A percentile compares a stretch with the other conserved stretches of the same genome.
These are phyloP conservation scores for Mortierella sp. DNA, from an alignment of 371 early-diverging fungal genomes.

Conservation along the genomic window DNA sequence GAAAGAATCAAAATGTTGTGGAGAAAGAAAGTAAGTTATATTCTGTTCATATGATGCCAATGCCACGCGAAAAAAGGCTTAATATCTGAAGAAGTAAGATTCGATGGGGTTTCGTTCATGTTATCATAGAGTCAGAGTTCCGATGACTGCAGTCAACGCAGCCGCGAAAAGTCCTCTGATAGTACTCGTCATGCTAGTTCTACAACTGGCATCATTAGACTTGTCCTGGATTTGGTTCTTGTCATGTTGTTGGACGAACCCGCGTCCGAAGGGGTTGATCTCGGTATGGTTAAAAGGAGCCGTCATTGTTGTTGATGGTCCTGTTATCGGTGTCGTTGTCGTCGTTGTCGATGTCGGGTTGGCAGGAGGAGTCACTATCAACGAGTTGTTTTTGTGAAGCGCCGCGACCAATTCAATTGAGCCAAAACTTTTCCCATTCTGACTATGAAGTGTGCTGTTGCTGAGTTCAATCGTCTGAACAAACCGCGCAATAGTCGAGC, in stretches of 20 bases:
- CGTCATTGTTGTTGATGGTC: not conserved
- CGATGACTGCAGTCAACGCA: not conserved
- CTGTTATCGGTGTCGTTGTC: not conserved
- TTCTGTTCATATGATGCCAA: not conserved
- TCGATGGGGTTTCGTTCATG: not conserved
- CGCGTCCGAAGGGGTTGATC: not conserved
- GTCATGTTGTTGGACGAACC: not conserved
- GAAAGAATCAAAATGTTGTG: not conserved
- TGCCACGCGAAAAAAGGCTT: not conserved
- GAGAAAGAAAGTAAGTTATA: not conserved
- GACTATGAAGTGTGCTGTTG: not conserved
- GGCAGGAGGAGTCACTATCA: not conserved
- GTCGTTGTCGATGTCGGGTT: not conserved
- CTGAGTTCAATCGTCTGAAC: conserved; percentile 10
- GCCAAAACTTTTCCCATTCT: not conserved
- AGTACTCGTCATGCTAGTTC: not conserved
- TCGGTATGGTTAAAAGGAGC: not conserved
- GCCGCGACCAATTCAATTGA: not conserved
- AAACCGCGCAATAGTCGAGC: not conserved
- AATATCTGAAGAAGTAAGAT: not conserved
- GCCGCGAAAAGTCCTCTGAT: not conserved
- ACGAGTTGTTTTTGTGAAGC: not conserved
- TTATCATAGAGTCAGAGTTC: not conserved
- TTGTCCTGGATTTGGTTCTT: not conserved
- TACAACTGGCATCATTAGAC: not conserved